Conservation (phyloP, 73 alveolate genomes). For the Symbiodinium pilosum region DNA sequence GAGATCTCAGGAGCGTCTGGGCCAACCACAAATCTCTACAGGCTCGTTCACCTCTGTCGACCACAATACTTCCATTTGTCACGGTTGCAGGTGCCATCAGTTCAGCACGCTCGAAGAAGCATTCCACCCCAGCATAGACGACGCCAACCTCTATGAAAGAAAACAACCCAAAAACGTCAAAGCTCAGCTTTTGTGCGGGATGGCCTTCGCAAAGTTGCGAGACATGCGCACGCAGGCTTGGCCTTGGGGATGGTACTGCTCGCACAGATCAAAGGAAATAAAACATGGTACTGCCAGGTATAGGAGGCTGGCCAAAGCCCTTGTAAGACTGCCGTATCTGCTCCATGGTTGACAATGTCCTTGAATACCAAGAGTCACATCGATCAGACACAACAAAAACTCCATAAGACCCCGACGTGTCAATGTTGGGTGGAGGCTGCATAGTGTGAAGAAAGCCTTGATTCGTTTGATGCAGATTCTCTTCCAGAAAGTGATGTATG, state of each 20-base stretch:
- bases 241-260: conserved; percentile 10
- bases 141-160: conserved; percentile 86
- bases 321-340: conserved; percentile 93
- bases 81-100: not conserved
- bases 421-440: conserved; percentile 91
- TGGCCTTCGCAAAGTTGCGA: conserved; percentile 86
- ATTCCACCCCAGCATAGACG: conserved; percentile 68
- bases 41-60: conserved; percentile 64
- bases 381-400: no score
- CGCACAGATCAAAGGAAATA: no score
- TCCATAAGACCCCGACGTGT: conserved; percentile 22
- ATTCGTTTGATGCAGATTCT: not conserved
- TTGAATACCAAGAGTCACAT: not conserved
- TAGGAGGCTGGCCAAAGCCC: conserved; percentile 60
- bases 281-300: no score
- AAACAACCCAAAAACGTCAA: no score
- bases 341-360: conserved; percentile 88
- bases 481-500: not conserved
- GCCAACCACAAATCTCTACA: conserved; percentile 52
- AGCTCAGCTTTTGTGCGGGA: no score
- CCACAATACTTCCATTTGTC: not conserved
- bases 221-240: conserved; percentile 90
- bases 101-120: conserved; percentile 74
- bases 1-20: not conserved
- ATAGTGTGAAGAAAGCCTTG: conserved; percentile 76